phyloP scores from a whole-genome alignment of 208 protist species.

The Plasmodiophora brassicae region DNA sequence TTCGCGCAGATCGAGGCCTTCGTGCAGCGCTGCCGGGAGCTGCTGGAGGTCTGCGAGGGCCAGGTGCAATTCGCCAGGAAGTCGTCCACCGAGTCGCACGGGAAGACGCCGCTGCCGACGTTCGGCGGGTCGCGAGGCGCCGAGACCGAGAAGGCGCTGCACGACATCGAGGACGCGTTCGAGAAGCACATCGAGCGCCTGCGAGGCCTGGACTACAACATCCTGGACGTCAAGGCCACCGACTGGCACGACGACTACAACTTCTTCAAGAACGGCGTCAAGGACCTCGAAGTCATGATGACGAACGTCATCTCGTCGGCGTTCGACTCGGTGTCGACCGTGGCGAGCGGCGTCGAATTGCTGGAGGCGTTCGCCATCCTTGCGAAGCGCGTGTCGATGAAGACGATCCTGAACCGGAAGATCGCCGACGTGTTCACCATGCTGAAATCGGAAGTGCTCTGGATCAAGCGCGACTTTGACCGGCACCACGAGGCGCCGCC shows the following conservation, averaged over 20 bases:
- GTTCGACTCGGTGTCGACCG: slow-evolving; percentile 82
- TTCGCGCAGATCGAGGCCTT: slow-evolving; percentile 90
- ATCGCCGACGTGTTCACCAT: slow-evolving; percentile 79
- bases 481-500: slow-evolving; percentile 70
- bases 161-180: slow-evolving; percentile 82
- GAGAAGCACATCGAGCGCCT: slow-evolving; percentile 65
- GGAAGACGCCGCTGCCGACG: slow-evolving; percentile 62
- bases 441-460: slow-evolving; percentile 71
- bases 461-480: slow-evolving; percentile 83
- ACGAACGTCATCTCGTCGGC: slow-evolving; percentile 87
- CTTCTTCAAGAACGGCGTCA: slow-evolving; percentile 85
- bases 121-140: slow-evolving; percentile 87
- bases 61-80: slow-evolving; percentile 91
- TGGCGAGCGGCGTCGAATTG: slow-evolving; percentile 81
- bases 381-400: slow-evolving; percentile 82
- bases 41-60: slow-evolving; percentile 89
- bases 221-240: slow-evolving; percentile 93
- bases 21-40: slow-evolving; percentile 86
- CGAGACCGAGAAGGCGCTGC: slow-evolving; percentile 84
- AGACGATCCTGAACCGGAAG: slow-evolving; percentile 79
- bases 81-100: slow-evolving; percentile 40
- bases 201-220: slow-evolving; percentile 80
- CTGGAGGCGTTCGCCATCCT: slow-evolving; percentile 89
- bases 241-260: slow-evolving; percentile 93
- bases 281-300: slow-evolving; percentile 92